Base-by-base conservation (phyloP, 2,329 filamentous ascomycete species). In the Sporothrix curviconia region DNA sequence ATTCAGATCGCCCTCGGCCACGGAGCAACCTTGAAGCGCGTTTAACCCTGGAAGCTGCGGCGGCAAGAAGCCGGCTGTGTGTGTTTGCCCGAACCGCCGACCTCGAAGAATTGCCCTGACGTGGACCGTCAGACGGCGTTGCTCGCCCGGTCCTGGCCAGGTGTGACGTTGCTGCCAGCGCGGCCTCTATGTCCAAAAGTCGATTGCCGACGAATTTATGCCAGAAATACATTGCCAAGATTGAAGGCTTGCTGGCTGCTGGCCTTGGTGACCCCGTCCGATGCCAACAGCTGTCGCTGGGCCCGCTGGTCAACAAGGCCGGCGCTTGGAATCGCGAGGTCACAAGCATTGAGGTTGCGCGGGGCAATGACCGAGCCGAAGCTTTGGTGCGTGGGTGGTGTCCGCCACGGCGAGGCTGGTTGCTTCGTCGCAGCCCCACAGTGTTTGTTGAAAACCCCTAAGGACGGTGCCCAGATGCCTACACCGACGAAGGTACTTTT, bases 311-410 rank as follows among this genome's bases (percentile, higher is more conserved):
- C 14, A 73, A 76, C 59, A 82, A 82, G 67, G 68, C 74, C 17
- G 83, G 86, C 64, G n/a, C n/a, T 83, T 81, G 63, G 82, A 86
- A n/a, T n/a, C n/a, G n/a, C 54, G 74, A 80, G 17, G 78, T 89
- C 2, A 74, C 87, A 19, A 62, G 63, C 32, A 74, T 72, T n/a
- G n/a, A n/a, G 59, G 64, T 75, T 19, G 68, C 72, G 32, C 34
- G 67, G 1, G 70, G 66, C 32, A 50, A 49, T n/a, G 39, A 67
- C 65, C 25, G 61, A 60, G n/a, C 51, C 54, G 3, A 65, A 68
- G 17, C 64, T 70, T n/a, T n/a, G n/a, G 17, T 67, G 76, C 28
- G 71, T 76, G 1, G 84, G 84, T 30, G 84, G 83, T 19, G 42
- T 40, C 22, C 74, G 37, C 4, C 58, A 37, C 9, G 51, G 47